Evolutionary conservation across 2,329 filamentous ascomycete species (phyloP).

Genomic region (Blastomyces silverae): DNA sequence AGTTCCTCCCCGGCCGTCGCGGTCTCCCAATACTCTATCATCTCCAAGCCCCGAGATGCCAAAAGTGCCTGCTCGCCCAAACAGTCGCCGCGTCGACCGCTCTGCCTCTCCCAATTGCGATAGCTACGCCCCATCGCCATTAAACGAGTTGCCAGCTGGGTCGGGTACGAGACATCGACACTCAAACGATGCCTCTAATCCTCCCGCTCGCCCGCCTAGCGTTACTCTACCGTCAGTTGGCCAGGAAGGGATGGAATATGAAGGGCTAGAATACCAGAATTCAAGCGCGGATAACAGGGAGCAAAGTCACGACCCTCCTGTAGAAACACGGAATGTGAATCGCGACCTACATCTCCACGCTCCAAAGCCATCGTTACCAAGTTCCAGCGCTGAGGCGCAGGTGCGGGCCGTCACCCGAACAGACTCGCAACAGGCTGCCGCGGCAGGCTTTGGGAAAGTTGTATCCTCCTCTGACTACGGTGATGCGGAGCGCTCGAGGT

Average conservation of each 20-base stretch:
- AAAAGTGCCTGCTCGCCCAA: slow-evolving; percentile 70
- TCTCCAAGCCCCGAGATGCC: slow-evolving; percentile 51
- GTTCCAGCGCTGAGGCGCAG: slow-evolving; percentile 71
- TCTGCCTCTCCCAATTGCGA: slow-evolving; percentile 70
- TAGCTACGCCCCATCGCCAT: slow-evolving; percentile 75
- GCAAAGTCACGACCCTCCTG: slow-evolving; percentile 47
- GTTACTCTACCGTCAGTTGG: slow-evolving; percentile 79
- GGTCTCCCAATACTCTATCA: slow-evolving; percentile 39
- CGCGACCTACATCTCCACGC: slow-evolving; percentile 81
- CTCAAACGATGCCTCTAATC: slow-evolving; percentile 29
- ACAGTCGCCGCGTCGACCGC: slow-evolving; percentile 59
- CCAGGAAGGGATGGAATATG: slow-evolving; percentile 86
- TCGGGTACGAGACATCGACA: slow-evolving; percentile 29
- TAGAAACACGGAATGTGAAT: slow-evolving; percentile 70
- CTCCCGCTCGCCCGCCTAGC: slow-evolving; percentile 58
- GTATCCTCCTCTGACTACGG: slow-evolving; percentile 40
- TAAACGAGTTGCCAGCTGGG: slow-evolving; percentile 60
- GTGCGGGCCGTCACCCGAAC: slow-evolving; percentile 82
- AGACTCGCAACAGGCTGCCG: slow-evolving; percentile 77
- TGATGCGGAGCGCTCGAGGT: slow-evolving; percentile 49
- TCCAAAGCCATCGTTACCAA: slow-evolving; percentile 77
- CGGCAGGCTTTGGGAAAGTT: slow-evolving; percentile 70
- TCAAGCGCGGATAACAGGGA: slow-evolving; percentile 38
- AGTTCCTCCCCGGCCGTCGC: slow-evolving; percentile 58
- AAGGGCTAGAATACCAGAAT: slow-evolving; percentile 48